Evolutionary conservation across 139 green algal species (phyloP), one percentile per base, ranked within the genome.

Genomic region (Haematococcus lacustris): DNA sequence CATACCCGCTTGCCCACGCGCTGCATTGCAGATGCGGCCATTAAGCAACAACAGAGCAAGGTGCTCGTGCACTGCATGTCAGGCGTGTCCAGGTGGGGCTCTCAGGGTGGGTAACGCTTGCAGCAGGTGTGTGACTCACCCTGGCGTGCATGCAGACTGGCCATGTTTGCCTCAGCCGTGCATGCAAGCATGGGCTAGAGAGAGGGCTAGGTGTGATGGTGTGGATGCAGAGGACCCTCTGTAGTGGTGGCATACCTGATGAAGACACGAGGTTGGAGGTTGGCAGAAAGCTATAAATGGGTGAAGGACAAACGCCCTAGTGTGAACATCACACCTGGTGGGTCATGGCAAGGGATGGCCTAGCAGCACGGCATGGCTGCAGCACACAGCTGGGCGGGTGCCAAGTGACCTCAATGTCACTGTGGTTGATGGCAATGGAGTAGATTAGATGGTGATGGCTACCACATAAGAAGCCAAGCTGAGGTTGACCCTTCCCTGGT

Each of bases 211-310:
- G n/a, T n/a, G n/a, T n/a, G n/a, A n/a, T n/a, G 57, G 57, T 66
- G 39, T 41, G 4, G 26, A 0, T 51, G 38, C 75, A 90, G 81
- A 60, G 90, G 76, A 23, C 78, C 88, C 2, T 77, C 80, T 0
- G 73, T 93, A 30, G 83, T 88, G 1, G 88, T 96, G 5, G 87
- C 75, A 0, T 97, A 94, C 78, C 73, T 97, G 2, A 97, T 97
- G 92, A 84, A 88, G 47, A 67, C 82, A 41, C 80, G 84, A 13
- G 73, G 76, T 21, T 95, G 88, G 90, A 73, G 84, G 34, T 76
- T 97, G 60, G 73, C 78, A 30, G 88, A 97, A 68, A 87, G 79
- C 51, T 96, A 90, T 69, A 83, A 87, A 65, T 93, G 89, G 85
- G 88, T 96, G 25, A 91, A 88, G 73, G 88, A 95, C 63, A 83